Conservation (phyloP, 768 basidiomycete genomes). For the Pulveroboletus sp. region DNA sequence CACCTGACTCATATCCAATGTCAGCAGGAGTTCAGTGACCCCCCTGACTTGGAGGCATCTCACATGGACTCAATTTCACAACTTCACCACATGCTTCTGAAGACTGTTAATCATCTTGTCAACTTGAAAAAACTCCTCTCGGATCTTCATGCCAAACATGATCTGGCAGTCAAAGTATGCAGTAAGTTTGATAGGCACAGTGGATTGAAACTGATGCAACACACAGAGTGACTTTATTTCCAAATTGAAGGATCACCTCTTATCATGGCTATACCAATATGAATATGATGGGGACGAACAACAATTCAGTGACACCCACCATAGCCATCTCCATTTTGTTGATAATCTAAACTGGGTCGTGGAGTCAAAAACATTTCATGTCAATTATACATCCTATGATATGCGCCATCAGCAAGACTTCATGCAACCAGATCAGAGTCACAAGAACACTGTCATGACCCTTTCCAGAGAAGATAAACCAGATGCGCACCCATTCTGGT, state of each 20-base stretch:
- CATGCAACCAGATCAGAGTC: too few species aligned
- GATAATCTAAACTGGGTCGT: not conserved
- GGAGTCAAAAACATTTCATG: not conserved
- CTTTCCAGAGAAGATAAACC: conserved; percentile 7
- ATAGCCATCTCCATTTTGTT: not conserved
- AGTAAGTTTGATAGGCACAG: too few species aligned
- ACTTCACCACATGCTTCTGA: too few species aligned
- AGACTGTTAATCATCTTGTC: too few species aligned
- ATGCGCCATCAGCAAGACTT: too few species aligned
- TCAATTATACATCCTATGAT: not conserved
- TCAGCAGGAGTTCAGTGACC: too few species aligned
- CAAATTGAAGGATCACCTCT: not conserved
- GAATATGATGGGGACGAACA: not conserved
- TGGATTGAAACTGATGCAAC: too few species aligned
- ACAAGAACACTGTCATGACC: too few species aligned
- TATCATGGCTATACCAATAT: not conserved
- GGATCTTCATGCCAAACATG: too few species aligned
- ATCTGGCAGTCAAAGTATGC: not conserved
- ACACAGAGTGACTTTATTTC: not conserved
- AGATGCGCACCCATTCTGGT: conserved; percentile 20
- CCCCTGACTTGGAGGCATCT: too few species aligned
- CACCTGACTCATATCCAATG: not conserved
- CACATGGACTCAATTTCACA: too few species aligned
- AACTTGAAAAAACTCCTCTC: too few species aligned
- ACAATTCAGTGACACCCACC: not conserved